phyloP scores from a whole-genome alignment of 2,329 filamentous ascomycete species.

The Paecilomyces sp. region DNA sequence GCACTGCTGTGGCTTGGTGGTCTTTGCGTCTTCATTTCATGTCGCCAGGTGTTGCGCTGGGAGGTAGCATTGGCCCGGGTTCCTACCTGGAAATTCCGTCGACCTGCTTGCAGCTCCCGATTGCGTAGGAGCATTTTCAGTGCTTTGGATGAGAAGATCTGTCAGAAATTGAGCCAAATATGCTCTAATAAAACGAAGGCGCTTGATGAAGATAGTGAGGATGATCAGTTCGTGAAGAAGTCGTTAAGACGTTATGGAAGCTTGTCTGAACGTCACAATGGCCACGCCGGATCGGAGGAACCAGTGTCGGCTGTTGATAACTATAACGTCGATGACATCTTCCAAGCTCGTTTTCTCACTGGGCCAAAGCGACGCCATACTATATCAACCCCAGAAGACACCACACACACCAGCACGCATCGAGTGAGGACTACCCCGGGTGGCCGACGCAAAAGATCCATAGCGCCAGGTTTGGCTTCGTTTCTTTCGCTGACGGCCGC shows the following conservation, averaged over 20 bases:
- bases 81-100: slow-evolving; percentile 81
- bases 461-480: slow-evolving; percentile 58
- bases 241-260: slow-evolving; percentile 21
- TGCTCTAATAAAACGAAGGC: slow-evolving; percentile 26
- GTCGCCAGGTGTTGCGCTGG: slow-evolving; percentile 69
- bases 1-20: slow-evolving; percentile 81
- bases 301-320: slow-evolving; percentile 17
- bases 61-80: slow-evolving; percentile 80
- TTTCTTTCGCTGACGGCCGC: slow-evolving; percentile 74
- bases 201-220: slow-evolving; percentile 30
- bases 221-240: slow-evolving; percentile 23
- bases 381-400: slow-evolving; percentile 40
- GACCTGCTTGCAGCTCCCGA: slow-evolving; percentile 36
- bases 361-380: slow-evolving; percentile 41
- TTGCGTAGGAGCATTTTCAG: slow-evolving; percentile 33
- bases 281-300: slow-evolving; percentile 7
- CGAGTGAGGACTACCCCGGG: slow-evolving; percentile 47
- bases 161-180: slow-evolving; percentile 41
- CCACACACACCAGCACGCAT: slow-evolving; percentile 13
- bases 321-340: slow-evolving; percentile 15
- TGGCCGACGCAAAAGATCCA: slow-evolving; percentile 58
- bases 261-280: background rate
- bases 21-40: slow-evolving; percentile 64
- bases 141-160: slow-evolving; percentile 37
- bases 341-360: slow-evolving; percentile 9